Percentiles rank a stretch among this genome's conserved stretches.
Evolutionary conservation across 345 rosid genomes (phyloP).

Genomic region (Theobroma cacao): DNA sequence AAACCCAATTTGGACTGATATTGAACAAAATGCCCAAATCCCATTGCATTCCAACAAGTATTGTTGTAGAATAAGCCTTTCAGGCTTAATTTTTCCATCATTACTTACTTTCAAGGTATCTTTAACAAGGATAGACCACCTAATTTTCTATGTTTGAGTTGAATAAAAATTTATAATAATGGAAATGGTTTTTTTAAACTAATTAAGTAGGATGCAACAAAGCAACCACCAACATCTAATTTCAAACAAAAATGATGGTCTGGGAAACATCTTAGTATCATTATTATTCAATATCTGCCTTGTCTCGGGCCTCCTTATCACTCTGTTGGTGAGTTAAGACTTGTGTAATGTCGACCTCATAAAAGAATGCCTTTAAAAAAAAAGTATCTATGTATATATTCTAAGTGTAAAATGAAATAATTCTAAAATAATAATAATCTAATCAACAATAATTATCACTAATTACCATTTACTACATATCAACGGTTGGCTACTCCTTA

Average conservation of each 20-base stretch:
- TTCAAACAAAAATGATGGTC: no score
- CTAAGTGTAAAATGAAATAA: no score
- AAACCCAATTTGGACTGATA: background rate
- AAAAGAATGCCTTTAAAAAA: no score
- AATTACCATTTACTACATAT: no score
- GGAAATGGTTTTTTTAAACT: background rate
- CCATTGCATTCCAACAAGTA: no score
- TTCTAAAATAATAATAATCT: background rate
- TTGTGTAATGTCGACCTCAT: no score
- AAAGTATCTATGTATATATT: no score
- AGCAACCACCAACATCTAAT: background rate
- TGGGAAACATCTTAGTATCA: no score
- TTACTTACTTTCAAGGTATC: conserved; percentile 1
- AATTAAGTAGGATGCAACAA: background rate
- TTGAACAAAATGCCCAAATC: background rate
- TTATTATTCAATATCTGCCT: no score
- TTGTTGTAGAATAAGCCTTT: background rate
- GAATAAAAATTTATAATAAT: background rate
- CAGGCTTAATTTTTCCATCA: conserved; percentile 19
- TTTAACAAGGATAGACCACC: conserved; percentile 8
- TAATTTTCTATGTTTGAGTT: conserved; percentile 1
- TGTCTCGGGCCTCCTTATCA: no score
- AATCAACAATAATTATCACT: background rate
- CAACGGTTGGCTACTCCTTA: no score
- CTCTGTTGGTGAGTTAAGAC: no score